Evolutionary conservation across 495 filamentous ascomycete genomes (phyloP), one percentile per base, ranked within the genome.

Genomic region (Aspergillus egyptiacus): DNA sequence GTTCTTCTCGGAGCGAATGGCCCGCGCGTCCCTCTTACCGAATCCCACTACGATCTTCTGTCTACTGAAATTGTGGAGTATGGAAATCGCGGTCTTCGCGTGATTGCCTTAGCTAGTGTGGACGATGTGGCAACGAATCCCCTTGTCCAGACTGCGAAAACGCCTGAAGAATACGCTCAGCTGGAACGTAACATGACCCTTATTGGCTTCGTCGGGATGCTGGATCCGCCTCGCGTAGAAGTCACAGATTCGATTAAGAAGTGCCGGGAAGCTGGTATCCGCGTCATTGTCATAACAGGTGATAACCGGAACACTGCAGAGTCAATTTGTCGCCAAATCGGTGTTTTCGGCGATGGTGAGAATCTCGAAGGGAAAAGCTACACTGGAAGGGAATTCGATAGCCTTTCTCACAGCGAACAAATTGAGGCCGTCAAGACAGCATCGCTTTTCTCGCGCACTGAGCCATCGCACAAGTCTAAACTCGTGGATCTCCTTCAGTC

Each of bases 231-330:
- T 59, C 89, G 94, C 37, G 85, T 87, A n/a, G 94, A 99, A 66
- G 94, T 96, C 15, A 76, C 84, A 34, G 78, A 72, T 33, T 88
- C 93, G 19, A 95, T 99, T 60, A 74, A 75, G 59, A 87, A 90
- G 65, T 97, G 94, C 66, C 85, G 82, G 56, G 82, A 86, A 47
- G 94, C 94, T 55, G 94, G 94, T 53, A 96, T 99, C 56, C 85
- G 94, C 28, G 91, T 99, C 27, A 85, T 99, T 58, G 94, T 99
- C 37, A 95, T 99, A 62, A 99, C 94, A 24, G 94, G 94, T 56
- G 94, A 99, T 68, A 97, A 95, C 66, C 89, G 84, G 58, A 93
- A 91, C 71, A 99, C 94, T 0, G 94, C 94, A 6, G 94, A 99
- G 68, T 91, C 88, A 32, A 95, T 99, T 60, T 97, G 94, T 70